phyloP scores from a whole-genome alignment of 768 basidiomycete species.

The Russula olivacea region DNA sequence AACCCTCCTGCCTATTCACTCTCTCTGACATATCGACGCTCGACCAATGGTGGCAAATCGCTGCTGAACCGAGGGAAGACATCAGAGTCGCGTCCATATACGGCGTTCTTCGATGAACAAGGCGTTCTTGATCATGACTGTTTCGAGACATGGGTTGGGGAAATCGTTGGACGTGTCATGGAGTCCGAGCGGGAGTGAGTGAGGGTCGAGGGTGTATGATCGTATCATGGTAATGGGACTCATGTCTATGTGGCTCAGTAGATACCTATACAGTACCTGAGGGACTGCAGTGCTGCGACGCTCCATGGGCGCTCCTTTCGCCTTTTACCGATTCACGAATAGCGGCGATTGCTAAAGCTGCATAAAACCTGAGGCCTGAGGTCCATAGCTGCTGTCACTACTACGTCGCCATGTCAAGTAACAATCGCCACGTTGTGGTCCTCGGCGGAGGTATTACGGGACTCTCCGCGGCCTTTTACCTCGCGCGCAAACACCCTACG shows the following conservation, averaged over 20 bases:
- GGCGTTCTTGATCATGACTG: conserved; percentile 71
- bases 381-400: background rate
- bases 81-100: conserved; percentile 51
- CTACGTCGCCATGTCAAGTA: background rate
- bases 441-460: conserved; percentile 81
- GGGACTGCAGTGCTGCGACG: background rate
- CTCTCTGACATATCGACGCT: conserved; percentile 64
- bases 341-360: no score
- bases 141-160: conserved; percentile 77
- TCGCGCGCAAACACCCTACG: conserved; percentile 57
- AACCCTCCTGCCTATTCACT: conserved; percentile 64
- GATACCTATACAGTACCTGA: conserved; percentile 7
- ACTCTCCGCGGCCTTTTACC: conserved; percentile 73
- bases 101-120: conserved; percentile 73
- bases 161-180: conserved; percentile 66
- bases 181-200: conserved; percentile 42
- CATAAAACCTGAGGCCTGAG: background rate
- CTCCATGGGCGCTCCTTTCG: background rate
- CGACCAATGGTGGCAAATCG: conserved; percentile 81
- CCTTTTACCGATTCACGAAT: no score
- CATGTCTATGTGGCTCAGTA: conserved; percentile 3
- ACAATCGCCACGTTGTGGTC: conserved; percentile 46
- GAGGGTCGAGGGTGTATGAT: conserved; percentile 9
- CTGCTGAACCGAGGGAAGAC: conserved; percentile 67
- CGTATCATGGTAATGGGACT: conserved; percentile 3